Evolutionary conservation across 345 rosid genomes (phyloP), one percentile per base, ranked within the genome.

Genomic region (Boechera stricta): DNA sequence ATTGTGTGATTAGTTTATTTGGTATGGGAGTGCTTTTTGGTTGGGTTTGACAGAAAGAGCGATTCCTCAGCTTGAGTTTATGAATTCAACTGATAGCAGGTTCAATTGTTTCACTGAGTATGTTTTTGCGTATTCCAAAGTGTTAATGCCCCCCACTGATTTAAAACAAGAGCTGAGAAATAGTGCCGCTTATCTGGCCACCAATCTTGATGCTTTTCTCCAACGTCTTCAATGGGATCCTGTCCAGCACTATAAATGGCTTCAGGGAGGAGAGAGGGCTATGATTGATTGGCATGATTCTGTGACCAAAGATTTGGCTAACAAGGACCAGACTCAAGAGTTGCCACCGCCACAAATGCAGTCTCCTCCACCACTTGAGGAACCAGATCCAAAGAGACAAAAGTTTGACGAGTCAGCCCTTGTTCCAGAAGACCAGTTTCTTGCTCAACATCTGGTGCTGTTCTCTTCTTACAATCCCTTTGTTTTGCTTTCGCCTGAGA

Each of bases 1-100:
- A 44, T 64, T 77, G 44, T 18, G 60, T 77, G 54, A 55, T 64
- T 70, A 45, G 35, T 45, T 64, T 55, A 55, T 71, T 45, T 63
- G 65, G 24, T 18, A 48, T 3, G 52, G 7, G 52, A 2, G 4
- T 48, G 9, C 0, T 2, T 48, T 48, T 48, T 48, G 21, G 52
- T 2, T 2, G 24, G 52, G 39, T 48, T 48, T 48, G 52, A 2
- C 3, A n/a, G 4, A 18, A 18, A 48, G 52, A 48, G 4, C 4
- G 4, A 48, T 48, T n/a, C 52, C 52, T 48, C 16, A 16, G 16
- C 16, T 16, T 16, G 16, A 48, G 24, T 21, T 48, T 21, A n/a
- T 15, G 24, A 6, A 15, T 16, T 2, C 52, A 6, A n/a, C 5
- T 24, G 13, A 52, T 52, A 21, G 1, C 24, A 21, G 24, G 24